A percentile compares a stretch with the other conserved stretches of the same genome.
Conservation (phyloP, 75 land plant species). For the Larix kaempferi region DNA sequence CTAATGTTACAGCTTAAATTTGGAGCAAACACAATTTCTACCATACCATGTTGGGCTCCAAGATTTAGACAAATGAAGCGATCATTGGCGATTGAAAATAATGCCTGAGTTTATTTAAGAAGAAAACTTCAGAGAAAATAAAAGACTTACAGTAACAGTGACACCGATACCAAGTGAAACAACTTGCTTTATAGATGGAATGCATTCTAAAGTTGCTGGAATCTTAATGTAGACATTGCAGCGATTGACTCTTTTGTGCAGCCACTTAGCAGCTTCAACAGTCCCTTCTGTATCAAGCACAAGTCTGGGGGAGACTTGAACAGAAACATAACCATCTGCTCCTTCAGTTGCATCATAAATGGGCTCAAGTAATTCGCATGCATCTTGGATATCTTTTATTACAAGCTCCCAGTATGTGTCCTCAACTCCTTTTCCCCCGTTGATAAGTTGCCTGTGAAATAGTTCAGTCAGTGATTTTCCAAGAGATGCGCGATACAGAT, state of each 20-base stretch:
- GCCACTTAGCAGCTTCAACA: slow-evolving; percentile 92
- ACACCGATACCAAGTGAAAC: slow-evolving; percentile 89
- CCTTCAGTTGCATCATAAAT: slow-evolving; percentile 81
- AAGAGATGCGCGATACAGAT: background rate
- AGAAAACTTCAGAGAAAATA: too few species aligned
- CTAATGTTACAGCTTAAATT: too few species aligned
- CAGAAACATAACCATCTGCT: slow-evolving; percentile 93
- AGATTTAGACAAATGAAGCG: too few species aligned
- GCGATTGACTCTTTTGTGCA: slow-evolving; percentile 71
- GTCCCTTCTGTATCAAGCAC: slow-evolving; percentile 81
- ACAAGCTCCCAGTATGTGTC: slow-evolving; percentile 93
- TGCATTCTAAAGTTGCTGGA: slow-evolving; percentile 87
- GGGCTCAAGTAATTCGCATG: slow-evolving; percentile 82
- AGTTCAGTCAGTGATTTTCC: background rate
- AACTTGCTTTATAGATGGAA: slow-evolving; percentile 70
- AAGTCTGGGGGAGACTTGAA: slow-evolving; percentile 91
- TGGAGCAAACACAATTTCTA: too few species aligned
- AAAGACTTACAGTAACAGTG: slow-evolving; percentile 82
- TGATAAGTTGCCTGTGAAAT: slow-evolving; percentile 66
- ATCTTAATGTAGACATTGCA: slow-evolving; percentile 92
- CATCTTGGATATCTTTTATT: slow-evolving; percentile 95
- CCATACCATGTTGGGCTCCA: too few species aligned
- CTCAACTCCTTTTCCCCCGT: slow-evolving; percentile 75
- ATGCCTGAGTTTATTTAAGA: background rate
- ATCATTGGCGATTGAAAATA: background rate